Conservation (phyloP, 345 rosid genomes). For the Lepidium aucheri region DNA sequence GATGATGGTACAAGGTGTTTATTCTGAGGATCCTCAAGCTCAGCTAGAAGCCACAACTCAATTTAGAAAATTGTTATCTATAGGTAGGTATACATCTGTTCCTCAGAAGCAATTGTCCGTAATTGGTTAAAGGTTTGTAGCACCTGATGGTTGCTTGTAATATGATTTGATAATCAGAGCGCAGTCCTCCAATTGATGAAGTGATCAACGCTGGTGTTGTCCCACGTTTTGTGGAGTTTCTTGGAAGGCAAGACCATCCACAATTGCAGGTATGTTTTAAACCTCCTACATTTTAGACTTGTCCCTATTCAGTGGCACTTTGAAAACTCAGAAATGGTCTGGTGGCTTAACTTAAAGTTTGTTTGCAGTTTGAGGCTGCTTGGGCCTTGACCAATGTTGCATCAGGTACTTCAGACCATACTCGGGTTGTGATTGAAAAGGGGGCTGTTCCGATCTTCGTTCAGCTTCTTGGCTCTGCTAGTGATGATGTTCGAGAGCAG, state of each 20-base stretch:
- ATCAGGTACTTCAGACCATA: slow-evolving; percentile 83
- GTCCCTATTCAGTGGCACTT: not conserved
- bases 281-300: slow-evolving; percentile 4
- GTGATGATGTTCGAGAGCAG: slow-evolving; percentile 88
- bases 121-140: not conserved
- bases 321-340: not conserved
- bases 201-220: slow-evolving; percentile 76
- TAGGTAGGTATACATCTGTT: slow-evolving; percentile 34
- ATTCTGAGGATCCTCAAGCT: slow-evolving; percentile 50
- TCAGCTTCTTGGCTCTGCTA: slow-evolving; percentile 68
- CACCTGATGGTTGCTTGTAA: slow-evolving; percentile 4
- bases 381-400: slow-evolving; percentile 93
- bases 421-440: slow-evolving; percentile 68
- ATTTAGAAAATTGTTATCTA: slow-evolving; percentile 71
- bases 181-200: slow-evolving; percentile 85
- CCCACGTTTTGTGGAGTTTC: slow-evolving; percentile 75
- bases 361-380: slow-evolving; percentile 74
- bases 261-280: slow-evolving; percentile 52
- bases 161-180: slow-evolving; percentile 38
- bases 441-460: slow-evolving; percentile 82
- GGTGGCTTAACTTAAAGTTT: slow-evolving; percentile 9
- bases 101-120: not conserved
- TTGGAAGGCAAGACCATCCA: slow-evolving; percentile 64
- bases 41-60: slow-evolving; percentile 77
- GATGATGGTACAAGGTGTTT: slow-evolving; percentile 67